Evolutionary conservation across 2,329 filamentous ascomycete species (phyloP).

Genomic region (Colletotrichum sp.): DNA sequence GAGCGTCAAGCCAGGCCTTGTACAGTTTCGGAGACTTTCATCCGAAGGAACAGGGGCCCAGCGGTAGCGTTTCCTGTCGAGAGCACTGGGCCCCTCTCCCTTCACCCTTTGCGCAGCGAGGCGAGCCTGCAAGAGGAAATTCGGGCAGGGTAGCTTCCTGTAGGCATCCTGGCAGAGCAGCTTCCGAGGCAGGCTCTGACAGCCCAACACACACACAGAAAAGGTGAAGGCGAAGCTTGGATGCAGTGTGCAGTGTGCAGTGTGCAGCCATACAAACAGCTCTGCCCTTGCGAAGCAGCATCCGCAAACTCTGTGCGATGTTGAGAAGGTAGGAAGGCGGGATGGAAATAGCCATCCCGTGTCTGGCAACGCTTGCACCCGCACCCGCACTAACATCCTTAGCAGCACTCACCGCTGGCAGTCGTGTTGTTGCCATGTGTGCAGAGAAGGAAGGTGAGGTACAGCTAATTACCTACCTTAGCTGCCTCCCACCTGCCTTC

Average conservation of each 20-base stretch:
- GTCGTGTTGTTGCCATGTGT: neutral
- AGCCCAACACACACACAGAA: neutral
- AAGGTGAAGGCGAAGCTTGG: neutral
- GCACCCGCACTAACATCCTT: neutral
- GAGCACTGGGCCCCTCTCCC: neutral
- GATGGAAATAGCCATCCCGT: neutral
- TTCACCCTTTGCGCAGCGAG: neutral
- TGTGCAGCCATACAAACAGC: neutral
- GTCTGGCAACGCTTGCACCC: neutral
- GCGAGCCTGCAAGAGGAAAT: neutral
- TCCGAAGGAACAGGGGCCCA: conserved; percentile 2
- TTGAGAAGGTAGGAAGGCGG: neutral
- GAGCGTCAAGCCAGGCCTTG: neutral
- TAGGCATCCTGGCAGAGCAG: neutral
- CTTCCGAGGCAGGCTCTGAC: neutral
- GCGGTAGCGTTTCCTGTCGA: neutral
- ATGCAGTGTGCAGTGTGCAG: neutral
- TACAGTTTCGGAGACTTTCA: conserved; percentile 5
- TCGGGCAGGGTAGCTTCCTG: neutral
- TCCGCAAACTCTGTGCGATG: neutral
- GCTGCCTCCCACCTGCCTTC: neutral
- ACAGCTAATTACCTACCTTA: neutral
- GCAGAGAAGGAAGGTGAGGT: neutral
- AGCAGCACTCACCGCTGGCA: neutral
- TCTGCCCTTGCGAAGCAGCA: neutral